Evolutionary conservation across 2,329 filamentous ascomycete species (phyloP).

Genomic region (Alternaria metachromatica): DNA sequence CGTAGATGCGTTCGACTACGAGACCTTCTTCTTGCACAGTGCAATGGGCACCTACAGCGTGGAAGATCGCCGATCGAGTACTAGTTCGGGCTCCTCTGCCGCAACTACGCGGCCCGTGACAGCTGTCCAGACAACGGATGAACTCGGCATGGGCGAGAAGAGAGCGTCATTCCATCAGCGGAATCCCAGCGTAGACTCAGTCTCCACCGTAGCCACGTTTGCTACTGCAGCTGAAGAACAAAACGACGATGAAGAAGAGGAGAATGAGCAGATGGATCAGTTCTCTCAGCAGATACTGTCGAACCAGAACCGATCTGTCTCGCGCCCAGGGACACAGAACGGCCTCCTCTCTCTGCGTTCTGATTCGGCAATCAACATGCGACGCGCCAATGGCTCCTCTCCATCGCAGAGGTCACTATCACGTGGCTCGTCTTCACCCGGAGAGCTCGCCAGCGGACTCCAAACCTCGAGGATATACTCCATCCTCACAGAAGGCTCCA

Average conservation of each 20-base stretch:
- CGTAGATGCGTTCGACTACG: conserved; percentile 94
- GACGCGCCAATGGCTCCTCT: conserved; percentile 31
- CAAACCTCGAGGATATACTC: conserved; percentile 52
- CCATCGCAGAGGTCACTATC: conserved; percentile 38
- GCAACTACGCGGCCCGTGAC: conserved; percentile 57
- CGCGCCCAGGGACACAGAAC: conserved; percentile 22
- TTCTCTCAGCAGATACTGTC: conserved; percentile 44
- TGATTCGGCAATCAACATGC: conserved; percentile 44
- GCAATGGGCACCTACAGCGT: conserved; percentile 80
- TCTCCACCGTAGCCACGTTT: conserved; percentile 68
- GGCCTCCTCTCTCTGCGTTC: conserved; percentile 33
- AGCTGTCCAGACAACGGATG: conserved; percentile 29
- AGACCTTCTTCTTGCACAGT: conserved; percentile 93
- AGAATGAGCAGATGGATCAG: conserved; percentile 53
- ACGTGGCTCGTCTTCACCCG: conserved; percentile 38
- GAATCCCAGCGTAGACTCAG: conserved; percentile 64
- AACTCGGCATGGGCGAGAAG: conserved; percentile 29
- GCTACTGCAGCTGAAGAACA: conserved; percentile 66
- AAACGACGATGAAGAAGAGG: conserved; percentile 43
- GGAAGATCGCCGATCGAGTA: conserved; percentile 61
- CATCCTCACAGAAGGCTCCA: conserved; percentile 48
- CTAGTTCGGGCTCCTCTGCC: conserved; percentile 59
- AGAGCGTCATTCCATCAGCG: conserved; percentile 53
- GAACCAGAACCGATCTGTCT: conserved; percentile 22
- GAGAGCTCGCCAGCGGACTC: conserved; percentile 40